phyloP scores from a whole-genome alignment of 768 basidiomycete genomes.

The Suillus spraguei region DNA sequence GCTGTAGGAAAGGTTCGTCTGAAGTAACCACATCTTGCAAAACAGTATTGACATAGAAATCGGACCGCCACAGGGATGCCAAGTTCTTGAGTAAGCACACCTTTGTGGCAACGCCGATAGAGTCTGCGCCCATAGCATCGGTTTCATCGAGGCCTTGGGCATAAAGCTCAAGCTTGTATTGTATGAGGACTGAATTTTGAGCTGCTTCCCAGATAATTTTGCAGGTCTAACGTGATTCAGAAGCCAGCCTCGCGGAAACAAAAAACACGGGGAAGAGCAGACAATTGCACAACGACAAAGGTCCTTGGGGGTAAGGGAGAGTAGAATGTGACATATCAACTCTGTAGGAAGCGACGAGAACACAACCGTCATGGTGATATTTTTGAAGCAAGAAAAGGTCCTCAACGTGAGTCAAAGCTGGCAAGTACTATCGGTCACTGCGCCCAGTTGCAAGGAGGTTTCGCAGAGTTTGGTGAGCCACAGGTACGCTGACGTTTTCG shows the following conservation, averaged over 20 bases:
- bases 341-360: constrained; percentile 1
- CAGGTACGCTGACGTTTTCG: too few species aligned
- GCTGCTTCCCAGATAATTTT: not conserved
- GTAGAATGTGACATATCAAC: constrained; percentile 1
- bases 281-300: not conserved
- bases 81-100: not conserved
- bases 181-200: not conserved
- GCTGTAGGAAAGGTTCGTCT: not conserved
- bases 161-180: constrained; percentile 4
- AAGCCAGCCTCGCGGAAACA: not conserved
- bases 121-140: not conserved
- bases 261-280: not conserved
- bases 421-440: not conserved
- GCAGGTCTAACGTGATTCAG: not conserved
- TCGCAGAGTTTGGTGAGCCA: too few species aligned
- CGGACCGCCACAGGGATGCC: not conserved
- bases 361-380: not conserved
- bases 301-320: not conserved
- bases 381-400: not conserved
- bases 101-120: not conserved
- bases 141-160: not conserved
- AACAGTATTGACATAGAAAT: not conserved
- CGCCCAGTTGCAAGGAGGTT: not conserved
- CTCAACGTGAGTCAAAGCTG: not conserved
- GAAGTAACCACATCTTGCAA: not conserved